Base-by-base conservation (phyloP, 345 rosid species). In the Rhodomyrtus tomentosa region DNA sequence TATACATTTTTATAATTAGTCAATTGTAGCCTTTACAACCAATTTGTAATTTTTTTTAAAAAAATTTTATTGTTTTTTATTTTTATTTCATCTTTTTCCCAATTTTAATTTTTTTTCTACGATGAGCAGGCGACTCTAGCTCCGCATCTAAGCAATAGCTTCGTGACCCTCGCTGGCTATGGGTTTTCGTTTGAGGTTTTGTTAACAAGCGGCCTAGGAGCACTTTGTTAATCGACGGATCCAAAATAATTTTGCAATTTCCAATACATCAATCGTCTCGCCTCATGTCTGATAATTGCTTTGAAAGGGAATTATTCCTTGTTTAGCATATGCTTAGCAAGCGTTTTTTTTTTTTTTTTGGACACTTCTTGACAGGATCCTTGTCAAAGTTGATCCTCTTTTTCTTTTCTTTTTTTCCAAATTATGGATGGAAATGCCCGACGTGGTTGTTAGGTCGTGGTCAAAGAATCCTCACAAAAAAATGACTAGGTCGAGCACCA, bases 21-120 rank as follows among this genome's bases (percentile, higher is more conserved):
- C 10, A 32, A 7, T 16, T 8, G 3, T 68, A 16, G 12, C 16
- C 0, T 8, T 68, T 68, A 2, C 6, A 0, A 1, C 7, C 6
- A 68, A 32, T 7, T 68, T 18, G 10, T 5, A 32, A 32, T 0
- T 7, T 15, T 7, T 62, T 29, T 18, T 27, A 42, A n/a, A n/a
- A n/a, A n/a, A n/a, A n/a, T n/a, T 25, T 0, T 25, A 11, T 24
- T 20, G n/a, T 25, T 55, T 10, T 14, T 25, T 3, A 11, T 5
- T n/a, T 58, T 58, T 58, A 0, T 55, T 55, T 55, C 13, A 5
- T 58, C 50, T 8, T 10, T 2, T 2, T 10, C 50, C 50, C 3
- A 8, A 12, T 29, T 59, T 8, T 29, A n/a, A n/a, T 27, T 3
- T 6, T 29, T 27, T 2, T 56, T 58, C 13, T 2, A 6, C 36